Conservation (phyloP, 371 early-diverging fungal species). For the Circinella minor region DNA sequence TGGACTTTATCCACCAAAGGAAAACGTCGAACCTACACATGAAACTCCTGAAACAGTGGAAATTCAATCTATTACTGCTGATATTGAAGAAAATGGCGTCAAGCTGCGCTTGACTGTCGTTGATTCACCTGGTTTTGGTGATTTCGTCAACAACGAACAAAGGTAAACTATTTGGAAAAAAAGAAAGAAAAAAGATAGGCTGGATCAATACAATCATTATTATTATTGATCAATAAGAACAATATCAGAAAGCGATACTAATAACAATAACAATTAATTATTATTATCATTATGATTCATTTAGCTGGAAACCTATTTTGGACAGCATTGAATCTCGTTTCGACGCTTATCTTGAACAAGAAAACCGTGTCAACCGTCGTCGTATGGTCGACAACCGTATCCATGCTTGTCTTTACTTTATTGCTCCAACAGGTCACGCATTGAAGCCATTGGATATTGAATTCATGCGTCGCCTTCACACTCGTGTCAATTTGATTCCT, state of each 20-base stretch:
- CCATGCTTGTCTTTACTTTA: constrained; percentile 98
- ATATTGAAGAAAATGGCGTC: constrained; percentile 87
- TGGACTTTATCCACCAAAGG: constrained; percentile 86
- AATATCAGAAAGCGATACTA: background rate
- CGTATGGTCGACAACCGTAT: constrained; percentile 92
- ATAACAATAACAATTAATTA: background rate
- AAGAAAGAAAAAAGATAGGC: no score
- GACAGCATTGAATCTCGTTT: constrained; percentile 95
- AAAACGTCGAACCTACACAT: constrained; percentile 77
- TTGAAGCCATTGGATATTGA: constrained; percentile 95
- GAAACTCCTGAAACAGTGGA: constrained; percentile 94
- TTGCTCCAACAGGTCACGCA: constrained; percentile 94
- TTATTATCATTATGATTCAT: background rate
- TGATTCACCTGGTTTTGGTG: constrained; percentile 95
- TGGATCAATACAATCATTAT: background rate
- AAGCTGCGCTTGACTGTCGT: constrained; percentile 93
- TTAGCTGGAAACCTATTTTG: constrained; percentile 93
- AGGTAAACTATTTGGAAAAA: constrained; percentile 46
- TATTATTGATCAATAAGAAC: background rate
- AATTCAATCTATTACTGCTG: constrained; percentile 92
- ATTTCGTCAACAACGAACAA: constrained; percentile 95
- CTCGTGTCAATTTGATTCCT: constrained; percentile 96
- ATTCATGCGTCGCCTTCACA: constrained; percentile 94
- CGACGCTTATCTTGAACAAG: constrained; percentile 94
- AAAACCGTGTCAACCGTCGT: constrained; percentile 88